Evolutionary conservation across 495 filamentous ascomycete species (phyloP).

Genomic region (Podospora comata): DNA sequence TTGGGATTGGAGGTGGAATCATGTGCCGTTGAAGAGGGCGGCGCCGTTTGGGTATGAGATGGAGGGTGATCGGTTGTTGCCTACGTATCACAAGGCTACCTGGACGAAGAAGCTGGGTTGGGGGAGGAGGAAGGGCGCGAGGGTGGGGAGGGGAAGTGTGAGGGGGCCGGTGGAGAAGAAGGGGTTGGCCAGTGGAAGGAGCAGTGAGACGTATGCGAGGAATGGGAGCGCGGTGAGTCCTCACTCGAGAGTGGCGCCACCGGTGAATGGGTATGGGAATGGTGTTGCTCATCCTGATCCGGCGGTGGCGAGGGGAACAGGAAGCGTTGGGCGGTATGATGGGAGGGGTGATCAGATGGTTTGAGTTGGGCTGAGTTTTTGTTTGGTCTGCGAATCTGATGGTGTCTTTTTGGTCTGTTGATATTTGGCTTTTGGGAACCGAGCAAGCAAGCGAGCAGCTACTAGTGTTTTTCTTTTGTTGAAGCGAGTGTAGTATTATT

Average conservation of each 20-base stretch:
- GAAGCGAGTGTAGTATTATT: not conserved
- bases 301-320: not conserved
- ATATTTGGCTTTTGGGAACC: not conserved
- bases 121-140: slow-evolving; percentile 10
- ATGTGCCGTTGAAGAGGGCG: slow-evolving; percentile 41
- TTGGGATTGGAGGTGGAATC: slow-evolving; percentile 58
- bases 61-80: not conserved
- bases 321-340: slow-evolving; percentile 1
- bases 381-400: not conserved
- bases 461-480: not conserved
- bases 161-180: slow-evolving; percentile 1
- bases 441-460: not conserved
- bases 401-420: not conserved
- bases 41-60: slow-evolving; percentile 14
- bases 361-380: not conserved
- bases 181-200: slow-evolving; percentile 6
- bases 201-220: slow-evolving; percentile 17
- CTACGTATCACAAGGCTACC: not conserved
- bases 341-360: slow-evolving; percentile 11
- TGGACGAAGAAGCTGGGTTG: slow-evolving; percentile 18
- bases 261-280: not conserved
- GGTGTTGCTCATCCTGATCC: not conserved
- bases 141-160: not conserved
- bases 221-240: slow-evolving; percentile 8
- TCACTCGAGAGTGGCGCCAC: not conserved